Percentiles rank a stretch among this genome's conserved stretches.
Conservation (phyloP, 371 early-diverging fungal species). For the Lichtheimia ramosa region DNA sequence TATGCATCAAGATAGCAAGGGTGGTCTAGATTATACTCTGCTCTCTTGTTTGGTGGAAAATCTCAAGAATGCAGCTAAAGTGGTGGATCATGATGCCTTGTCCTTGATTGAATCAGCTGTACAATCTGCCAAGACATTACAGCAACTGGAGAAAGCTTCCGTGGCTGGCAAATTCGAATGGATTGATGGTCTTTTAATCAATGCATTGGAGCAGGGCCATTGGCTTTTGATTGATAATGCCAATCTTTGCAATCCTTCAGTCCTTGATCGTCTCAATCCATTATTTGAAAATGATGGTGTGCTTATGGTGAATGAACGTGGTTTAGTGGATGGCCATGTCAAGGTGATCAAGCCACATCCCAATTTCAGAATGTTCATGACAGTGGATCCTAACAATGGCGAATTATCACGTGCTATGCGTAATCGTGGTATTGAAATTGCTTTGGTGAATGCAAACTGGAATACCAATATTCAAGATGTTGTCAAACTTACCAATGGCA, state of each 20-base stretch:
- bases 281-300: constrained; percentile 90
- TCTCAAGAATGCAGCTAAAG: constrained; percentile 19
- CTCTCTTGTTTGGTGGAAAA: constrained; percentile 31
- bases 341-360: constrained; percentile 88
- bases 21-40: constrained; percentile 32
- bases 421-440: constrained; percentile 92
- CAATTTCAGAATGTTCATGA: constrained; percentile 98
- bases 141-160: constrained; percentile 50
- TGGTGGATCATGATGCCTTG: constrained; percentile 23
- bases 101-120: constrained; percentile 13
- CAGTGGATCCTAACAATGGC: constrained; percentile 93
- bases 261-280: constrained; percentile 94
- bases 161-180: constrained; percentile 91
- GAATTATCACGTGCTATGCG: constrained; percentile 97
- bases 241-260: constrained; percentile 95
- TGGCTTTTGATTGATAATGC: constrained; percentile 99
- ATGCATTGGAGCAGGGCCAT: constrained; percentile 92
- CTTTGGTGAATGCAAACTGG: constrained; percentile 60
- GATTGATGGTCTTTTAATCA: constrained; percentile 95
- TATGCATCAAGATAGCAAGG: constrained; percentile 13
- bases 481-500: constrained; percentile 50
- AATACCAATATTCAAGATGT: constrained; percentile 38
- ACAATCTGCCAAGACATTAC: constrained; percentile 28
- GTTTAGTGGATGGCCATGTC: constrained; percentile 80
- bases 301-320: constrained; percentile 90